Conservation (phyloP, 2,329 filamentous ascomycete genomes). For the Domatiomyces catenatus region DNA sequence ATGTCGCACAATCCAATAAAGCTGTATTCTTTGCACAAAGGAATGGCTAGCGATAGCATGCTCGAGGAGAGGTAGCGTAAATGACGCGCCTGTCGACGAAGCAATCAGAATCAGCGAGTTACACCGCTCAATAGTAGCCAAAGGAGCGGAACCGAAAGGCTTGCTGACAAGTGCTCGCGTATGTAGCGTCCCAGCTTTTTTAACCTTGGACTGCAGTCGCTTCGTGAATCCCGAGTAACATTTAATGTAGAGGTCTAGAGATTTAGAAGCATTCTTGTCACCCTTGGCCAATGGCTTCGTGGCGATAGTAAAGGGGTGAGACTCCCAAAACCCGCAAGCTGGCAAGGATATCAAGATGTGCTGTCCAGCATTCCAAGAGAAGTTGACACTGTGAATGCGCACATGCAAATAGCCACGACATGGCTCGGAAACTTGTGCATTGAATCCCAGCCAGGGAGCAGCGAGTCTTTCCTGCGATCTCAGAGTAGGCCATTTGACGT, state of each 20-base stretch:
- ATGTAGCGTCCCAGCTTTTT: neutral
- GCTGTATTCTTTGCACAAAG: slow-evolving; percentile 7
- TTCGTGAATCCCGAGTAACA: slow-evolving; percentile 13
- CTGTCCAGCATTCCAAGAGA: slow-evolving; percentile 47
- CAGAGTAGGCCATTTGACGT: slow-evolving; percentile 5
- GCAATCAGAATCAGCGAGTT: slow-evolving; percentile 12
- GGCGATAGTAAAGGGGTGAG: slow-evolving; percentile 50
- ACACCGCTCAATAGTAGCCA: slow-evolving; percentile 7
- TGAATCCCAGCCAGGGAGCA: slow-evolving; percentile 2
- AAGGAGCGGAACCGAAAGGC: slow-evolving; percentile 9
- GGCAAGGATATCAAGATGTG: slow-evolving; percentile 48
- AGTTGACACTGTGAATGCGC: slow-evolving; percentile 5
- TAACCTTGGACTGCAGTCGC: slow-evolving; percentile 4
- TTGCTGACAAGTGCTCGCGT: slow-evolving; percentile 8
- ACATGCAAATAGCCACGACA: slow-evolving; percentile 6
- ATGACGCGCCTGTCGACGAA: slow-evolving; percentile 38
- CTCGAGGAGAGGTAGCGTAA: slow-evolving; percentile 32
- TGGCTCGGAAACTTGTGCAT: slow-evolving; percentile 6
- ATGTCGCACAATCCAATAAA: slow-evolving; percentile 11
- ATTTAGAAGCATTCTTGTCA: slow-evolving; percentile 1
- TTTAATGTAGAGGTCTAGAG: slow-evolving; percentile 10
- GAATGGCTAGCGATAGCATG: slow-evolving; percentile 4
- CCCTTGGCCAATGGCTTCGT: slow-evolving; percentile 16
- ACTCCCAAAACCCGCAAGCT: slow-evolving; percentile 41
- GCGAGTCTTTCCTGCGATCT: neutral